phyloP scores from a whole-genome alignment of 129 eudicot genomes.

The Artemisia annua region DNA sequence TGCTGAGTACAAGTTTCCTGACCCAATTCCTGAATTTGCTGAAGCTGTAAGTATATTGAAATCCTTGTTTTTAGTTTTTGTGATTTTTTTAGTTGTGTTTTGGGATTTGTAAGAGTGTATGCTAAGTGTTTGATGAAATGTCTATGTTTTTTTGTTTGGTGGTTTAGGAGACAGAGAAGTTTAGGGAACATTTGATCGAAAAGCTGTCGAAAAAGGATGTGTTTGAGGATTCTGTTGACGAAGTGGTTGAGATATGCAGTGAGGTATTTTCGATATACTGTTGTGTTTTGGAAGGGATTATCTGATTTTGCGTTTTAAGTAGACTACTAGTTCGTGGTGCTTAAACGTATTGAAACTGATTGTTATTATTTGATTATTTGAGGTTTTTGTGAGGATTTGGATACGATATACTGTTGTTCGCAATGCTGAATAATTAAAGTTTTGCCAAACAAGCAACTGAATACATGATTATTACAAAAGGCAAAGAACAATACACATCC shows the following conservation, averaged over 20 bases:
- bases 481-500: too few relatives aligned
- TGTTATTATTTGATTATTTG: too few relatives aligned
- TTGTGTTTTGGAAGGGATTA: too few relatives aligned
- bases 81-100: neutral
- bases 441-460: too few relatives aligned
- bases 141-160: conserved; percentile 2
- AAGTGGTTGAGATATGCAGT: conserved; percentile 64
- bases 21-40: conserved; percentile 98
- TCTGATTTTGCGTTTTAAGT: too few relatives aligned
- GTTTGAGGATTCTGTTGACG: conserved; percentile 67
- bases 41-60: conserved; percentile 47
- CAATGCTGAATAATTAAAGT: too few relatives aligned
- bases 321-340: too few relatives aligned
- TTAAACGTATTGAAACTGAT: too few relatives aligned
- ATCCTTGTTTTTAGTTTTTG: neutral
- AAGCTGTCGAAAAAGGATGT: conserved; percentile 68
- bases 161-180: conserved; percentile 71
- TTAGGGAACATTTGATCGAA: conserved; percentile 45
- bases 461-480: too few relatives aligned
- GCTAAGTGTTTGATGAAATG: conserved; percentile 25
- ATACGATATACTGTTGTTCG: too few relatives aligned
- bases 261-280: conserved; percentile 39
- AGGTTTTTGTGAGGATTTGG: too few relatives aligned
- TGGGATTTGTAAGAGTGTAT: conserved; percentile 4
- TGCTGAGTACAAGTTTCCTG: conserved; percentile 90